A percentile compares a stretch with the other conserved stretches of the same genome.
These are phyloP conservation scores for Samsoniella hepiali DNA, from an alignment of 2,329 filamentous ascomycete genomes.

Conservation along the genomic window DNA sequence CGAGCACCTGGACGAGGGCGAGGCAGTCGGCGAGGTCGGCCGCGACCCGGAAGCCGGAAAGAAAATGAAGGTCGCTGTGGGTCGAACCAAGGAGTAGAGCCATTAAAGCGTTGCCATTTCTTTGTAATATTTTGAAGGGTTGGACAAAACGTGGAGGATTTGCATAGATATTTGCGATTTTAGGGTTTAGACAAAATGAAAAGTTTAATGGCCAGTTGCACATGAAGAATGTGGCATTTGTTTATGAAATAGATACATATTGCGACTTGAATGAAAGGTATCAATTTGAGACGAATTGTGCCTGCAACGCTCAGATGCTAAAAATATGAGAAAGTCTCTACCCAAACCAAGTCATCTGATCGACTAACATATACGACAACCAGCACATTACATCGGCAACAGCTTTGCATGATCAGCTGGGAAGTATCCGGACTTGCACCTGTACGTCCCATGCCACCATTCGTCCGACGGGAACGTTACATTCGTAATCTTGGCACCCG, in stretches of 20 bases:
- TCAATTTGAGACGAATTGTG: not conserved
- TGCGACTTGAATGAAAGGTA: not conserved
- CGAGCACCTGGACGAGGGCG: slow-evolving; percentile 59
- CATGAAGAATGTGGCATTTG: not conserved
- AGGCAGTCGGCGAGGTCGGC: slow-evolving; percentile 66
- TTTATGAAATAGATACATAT: not conserved
- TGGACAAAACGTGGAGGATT: not conserved
- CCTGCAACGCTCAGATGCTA: not conserved
- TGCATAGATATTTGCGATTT: slow-evolving; percentile 2
- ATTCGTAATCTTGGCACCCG: slow-evolving; percentile 4
- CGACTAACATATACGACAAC: not conserved
- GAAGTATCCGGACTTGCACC: slow-evolving; percentile 11
- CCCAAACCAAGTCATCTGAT: not conserved
- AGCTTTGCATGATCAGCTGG: not conserved
- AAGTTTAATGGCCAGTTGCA: not conserved
- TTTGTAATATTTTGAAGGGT: not conserved
- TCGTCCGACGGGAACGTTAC: not conserved
- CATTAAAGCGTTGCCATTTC: slow-evolving; percentile 24
- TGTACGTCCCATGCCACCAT: slow-evolving; percentile 16
- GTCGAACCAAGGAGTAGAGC: slow-evolving; percentile 64
- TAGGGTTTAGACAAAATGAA: slow-evolving; percentile 12
- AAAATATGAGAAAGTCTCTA: not conserved
- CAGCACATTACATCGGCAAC: not conserved
- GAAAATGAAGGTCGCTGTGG: slow-evolving; percentile 83
- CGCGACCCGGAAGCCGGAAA: slow-evolving; percentile 40